Percentiles rank a stretch among this genome's conserved stretches.
Evolutionary conservation across 306 rosid species (phyloP).

Genomic region (Castanea crenata): DNA sequence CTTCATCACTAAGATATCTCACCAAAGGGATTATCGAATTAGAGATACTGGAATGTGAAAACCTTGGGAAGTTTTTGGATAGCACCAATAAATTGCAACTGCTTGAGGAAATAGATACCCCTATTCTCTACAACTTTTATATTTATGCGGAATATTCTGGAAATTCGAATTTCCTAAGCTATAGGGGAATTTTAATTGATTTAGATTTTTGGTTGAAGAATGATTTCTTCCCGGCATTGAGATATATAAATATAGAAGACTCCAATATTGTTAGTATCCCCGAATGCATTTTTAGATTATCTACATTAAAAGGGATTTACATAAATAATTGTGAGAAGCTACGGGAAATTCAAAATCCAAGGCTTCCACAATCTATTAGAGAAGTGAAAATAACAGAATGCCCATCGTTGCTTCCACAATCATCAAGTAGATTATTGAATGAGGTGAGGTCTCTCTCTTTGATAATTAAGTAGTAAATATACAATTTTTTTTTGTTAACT

Average conservation of each 20-base stretch:
- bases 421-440: no score
- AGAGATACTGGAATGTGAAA: accelerated
- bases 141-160: no score
- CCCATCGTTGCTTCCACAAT: no score
- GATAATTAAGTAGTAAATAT: no score
- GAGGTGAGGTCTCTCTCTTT: no score
- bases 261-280: neutral
- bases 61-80: neutral
- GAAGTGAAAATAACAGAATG: no score
- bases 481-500: no score
- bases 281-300: neutral
- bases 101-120: no score
- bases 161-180: no score
- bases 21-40: accelerated
- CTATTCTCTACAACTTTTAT: accelerated
- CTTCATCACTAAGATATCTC: neutral
- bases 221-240: neutral
- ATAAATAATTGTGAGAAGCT: no score
- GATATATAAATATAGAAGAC: accelerated
- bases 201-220: neutral
- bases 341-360: no score
- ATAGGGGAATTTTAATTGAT: neutral
- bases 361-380: no score
- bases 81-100: neutral
- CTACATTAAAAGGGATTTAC: neutral